A percentile compares a stretch with the other conserved stretches of the same genome.
Conservation (phyloP, 805 yeast genomes). For the Yamadazyma phyllophila region DNA sequence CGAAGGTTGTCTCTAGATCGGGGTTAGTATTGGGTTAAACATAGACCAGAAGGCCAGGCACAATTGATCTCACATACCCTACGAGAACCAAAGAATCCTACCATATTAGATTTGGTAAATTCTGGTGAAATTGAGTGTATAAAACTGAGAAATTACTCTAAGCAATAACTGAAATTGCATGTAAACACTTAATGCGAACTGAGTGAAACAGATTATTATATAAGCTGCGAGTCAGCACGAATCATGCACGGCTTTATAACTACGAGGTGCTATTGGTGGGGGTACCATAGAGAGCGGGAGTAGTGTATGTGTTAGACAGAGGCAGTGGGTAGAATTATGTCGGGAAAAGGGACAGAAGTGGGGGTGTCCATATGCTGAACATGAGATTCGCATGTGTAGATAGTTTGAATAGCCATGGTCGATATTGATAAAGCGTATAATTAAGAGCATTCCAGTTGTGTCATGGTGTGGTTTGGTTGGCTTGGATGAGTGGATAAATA, state of each 20-base stretch:
- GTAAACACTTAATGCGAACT: not conserved
- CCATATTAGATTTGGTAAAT: not conserved
- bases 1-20: constrained; percentile 18
- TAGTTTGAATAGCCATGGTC: too few species aligned
- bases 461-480: too few species aligned
- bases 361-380: too few species aligned
- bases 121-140: not conserved
- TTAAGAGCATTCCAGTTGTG: too few species aligned
- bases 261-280: not conserved
- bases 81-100: constrained; percentile 11
- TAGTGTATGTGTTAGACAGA: not conserved
- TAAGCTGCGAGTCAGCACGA: not conserved
- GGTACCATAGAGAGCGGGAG: not conserved
- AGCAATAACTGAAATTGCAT: not conserved
- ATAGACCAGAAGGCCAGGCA: not conserved
- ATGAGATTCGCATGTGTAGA: too few species aligned
- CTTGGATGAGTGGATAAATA: too few species aligned
- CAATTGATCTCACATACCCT: constrained; percentile 8
- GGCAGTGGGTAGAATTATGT: too few species aligned
- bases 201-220: not conserved
- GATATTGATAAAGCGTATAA: too few species aligned
- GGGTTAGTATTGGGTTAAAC: constrained; percentile 1
- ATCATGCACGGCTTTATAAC: not conserved
- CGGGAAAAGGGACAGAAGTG: too few species aligned
- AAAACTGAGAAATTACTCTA: not conserved